Conservation (phyloP, 2,329 filamentous ascomycete species). For the Pseudogymnoascus sp. region DNA sequence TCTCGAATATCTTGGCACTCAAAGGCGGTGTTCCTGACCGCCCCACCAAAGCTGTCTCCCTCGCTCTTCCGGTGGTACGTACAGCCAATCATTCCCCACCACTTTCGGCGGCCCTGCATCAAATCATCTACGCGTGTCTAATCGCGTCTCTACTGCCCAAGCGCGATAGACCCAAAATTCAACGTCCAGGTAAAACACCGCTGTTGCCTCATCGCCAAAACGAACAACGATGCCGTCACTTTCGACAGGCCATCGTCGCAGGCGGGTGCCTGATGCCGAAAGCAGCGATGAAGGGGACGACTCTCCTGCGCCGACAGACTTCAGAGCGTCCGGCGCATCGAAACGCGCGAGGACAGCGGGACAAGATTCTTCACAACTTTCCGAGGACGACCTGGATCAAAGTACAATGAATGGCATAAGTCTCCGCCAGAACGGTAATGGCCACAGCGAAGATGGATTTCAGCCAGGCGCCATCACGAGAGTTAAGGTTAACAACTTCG, state of each 20-base stretch:
- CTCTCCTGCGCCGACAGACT: background rate
- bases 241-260: background rate
- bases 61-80: background rate
- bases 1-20: background rate
- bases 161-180: constrained; percentile 3
- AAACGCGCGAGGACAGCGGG: constrained; percentile 1
- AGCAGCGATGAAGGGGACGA: background rate
- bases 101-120: background rate
- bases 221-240: constrained; percentile 6
- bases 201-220: background rate
- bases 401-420: background rate
- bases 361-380: background rate
- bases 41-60: background rate
- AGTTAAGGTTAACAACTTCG: constrained; percentile 79
- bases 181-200: background rate
- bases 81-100: constrained; percentile 3
- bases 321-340: background rate
- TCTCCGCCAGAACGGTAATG: background rate
- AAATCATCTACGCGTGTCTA: background rate
- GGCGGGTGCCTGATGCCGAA: background rate
- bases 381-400: constrained; percentile 2
- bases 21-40: background rate
- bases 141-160: background rate
- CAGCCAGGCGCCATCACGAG: constrained; percentile 76
- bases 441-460: constrained; percentile 14